Percentiles rank a stretch among this genome's conserved stretches.
phyloP scores from a whole-genome alignment of 2,329 filamentous ascomycete species.

The Escovopsis sp. region DNA sequence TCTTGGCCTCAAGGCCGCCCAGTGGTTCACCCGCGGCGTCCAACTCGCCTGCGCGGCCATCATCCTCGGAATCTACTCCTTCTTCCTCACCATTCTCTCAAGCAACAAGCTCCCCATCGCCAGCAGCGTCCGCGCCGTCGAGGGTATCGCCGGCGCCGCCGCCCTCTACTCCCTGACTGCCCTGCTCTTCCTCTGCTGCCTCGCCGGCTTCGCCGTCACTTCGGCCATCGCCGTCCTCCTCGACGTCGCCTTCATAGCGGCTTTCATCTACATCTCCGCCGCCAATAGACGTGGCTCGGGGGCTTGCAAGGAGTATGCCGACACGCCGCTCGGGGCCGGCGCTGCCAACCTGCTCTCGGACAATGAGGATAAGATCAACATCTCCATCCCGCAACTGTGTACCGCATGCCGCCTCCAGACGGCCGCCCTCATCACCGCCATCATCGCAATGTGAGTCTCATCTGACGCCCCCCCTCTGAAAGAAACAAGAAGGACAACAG shows the following conservation, averaged over 20 bases:
- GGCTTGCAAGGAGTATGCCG: constrained; percentile 45
- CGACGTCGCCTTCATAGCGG: constrained; percentile 61
- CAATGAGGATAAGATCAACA: constrained; percentile 29
- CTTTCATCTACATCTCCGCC: constrained; percentile 69
- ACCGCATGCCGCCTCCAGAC: constrained; percentile 61
- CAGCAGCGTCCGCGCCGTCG: constrained; percentile 55
- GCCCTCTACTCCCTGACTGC: constrained; percentile 61
- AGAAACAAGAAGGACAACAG: no score
- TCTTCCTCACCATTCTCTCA: constrained; percentile 63
- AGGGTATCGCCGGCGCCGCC: constrained; percentile 61
- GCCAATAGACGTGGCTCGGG: constrained; percentile 55
- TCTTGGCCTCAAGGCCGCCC: constrained; percentile 50
- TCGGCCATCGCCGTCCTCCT: constrained; percentile 60
- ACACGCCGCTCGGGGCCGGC: constrained; percentile 56
- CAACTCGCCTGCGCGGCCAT: constrained; percentile 60
- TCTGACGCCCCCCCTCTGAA: no score
- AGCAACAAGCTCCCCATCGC: constrained; percentile 50
- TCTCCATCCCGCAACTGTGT: constrained; percentile 29
- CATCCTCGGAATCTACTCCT: constrained; percentile 66
- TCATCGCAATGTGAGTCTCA: constrained; percentile 53
- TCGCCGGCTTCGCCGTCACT: constrained; percentile 61
- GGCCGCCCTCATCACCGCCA: constrained; percentile 61
- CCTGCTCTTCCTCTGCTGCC: constrained; percentile 62
- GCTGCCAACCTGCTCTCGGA: constrained; percentile 35
- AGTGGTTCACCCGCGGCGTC: constrained; percentile 59